These are phyloP conservation scores for Paraphaeosphaeria sporulosa DNA, from an alignment of 2,329 filamentous ascomycete species.

Conservation along the genomic window DNA sequence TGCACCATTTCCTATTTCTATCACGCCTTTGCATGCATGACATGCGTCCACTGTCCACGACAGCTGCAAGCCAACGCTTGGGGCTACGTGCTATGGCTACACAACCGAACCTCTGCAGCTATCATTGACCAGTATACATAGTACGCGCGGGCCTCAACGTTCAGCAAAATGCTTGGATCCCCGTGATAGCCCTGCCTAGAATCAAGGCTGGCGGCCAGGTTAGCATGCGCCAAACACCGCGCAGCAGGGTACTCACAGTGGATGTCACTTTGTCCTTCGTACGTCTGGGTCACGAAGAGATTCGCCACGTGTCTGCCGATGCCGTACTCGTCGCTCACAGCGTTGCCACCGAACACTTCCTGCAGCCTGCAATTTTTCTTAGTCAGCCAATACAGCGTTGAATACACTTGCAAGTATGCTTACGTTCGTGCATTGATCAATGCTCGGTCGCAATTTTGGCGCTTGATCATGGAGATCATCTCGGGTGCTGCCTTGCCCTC, in stretches of 20 bases:
- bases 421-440: constrained; percentile 76
- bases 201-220: constrained; percentile 55
- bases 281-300: constrained; percentile 95
- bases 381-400: not conserved
- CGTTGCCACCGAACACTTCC: constrained; percentile 97
- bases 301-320: constrained; percentile 97
- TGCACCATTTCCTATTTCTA: constrained; percentile 23
- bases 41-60: constrained; percentile 18
- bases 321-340: constrained; percentile 95
- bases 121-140: not conserved
- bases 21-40: constrained; percentile 27
- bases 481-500: constrained; percentile 86
- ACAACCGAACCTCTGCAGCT: not conserved
- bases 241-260: constrained; percentile 72
- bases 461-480: constrained; percentile 97
- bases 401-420: constrained; percentile 32
- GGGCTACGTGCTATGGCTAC: constrained; percentile 4
- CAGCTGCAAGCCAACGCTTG: constrained; percentile 18
- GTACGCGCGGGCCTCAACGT: not conserved
- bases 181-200: constrained; percentile 62
- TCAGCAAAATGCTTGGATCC: constrained; percentile 80
- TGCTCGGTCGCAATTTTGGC: constrained; percentile 95
- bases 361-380: constrained; percentile 67
- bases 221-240: constrained; percentile 25
- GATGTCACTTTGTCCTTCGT: constrained; percentile 98